Evolutionary conservation across 2,329 filamentous ascomycete genomes (phyloP).

Genomic region (Knufia petricola): DNA sequence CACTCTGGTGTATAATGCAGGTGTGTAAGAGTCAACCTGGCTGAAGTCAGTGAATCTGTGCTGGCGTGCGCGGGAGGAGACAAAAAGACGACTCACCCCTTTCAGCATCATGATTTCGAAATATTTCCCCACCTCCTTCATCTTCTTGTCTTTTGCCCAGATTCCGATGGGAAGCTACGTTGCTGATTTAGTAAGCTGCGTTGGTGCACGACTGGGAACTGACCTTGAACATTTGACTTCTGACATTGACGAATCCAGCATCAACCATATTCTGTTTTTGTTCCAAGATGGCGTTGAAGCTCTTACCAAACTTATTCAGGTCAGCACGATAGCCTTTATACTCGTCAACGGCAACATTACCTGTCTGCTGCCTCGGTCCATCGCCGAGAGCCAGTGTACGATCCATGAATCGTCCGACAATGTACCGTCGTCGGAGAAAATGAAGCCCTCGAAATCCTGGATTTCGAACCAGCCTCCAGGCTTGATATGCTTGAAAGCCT

Average conservation of each 20-base stretch:
- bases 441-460: not conserved
- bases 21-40: conserved; percentile 11
- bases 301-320: not conserved
- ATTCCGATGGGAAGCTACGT: conserved; percentile 15
- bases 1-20: conserved; percentile 19
- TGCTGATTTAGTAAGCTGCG: not conserved
- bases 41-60: too few species aligned
- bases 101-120: too few species aligned
- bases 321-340: too few species aligned
- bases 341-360: too few species aligned
- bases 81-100: too few species aligned
- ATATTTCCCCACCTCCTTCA: conserved; percentile 23
- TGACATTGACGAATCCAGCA: conserved; percentile 21
- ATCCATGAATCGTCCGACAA: conserved; percentile 8
- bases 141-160: conserved; percentile 23
- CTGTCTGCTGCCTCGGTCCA: not conserved
- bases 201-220: not conserved
- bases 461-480: conserved; percentile 25
- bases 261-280: conserved; percentile 12
- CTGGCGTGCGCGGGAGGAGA: too few species aligned
- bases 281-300: not conserved
- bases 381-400: conserved; percentile 6
- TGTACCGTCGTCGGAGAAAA: conserved; percentile 14
- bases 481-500: conserved; percentile 21
- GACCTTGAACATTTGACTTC: conserved; percentile 20